Percentiles rank a stretch among this genome's conserved stretches.
Evolutionary conservation across 2,329 filamentous ascomycete species (phyloP).

Genomic region (Helotiales sp.): DNA sequence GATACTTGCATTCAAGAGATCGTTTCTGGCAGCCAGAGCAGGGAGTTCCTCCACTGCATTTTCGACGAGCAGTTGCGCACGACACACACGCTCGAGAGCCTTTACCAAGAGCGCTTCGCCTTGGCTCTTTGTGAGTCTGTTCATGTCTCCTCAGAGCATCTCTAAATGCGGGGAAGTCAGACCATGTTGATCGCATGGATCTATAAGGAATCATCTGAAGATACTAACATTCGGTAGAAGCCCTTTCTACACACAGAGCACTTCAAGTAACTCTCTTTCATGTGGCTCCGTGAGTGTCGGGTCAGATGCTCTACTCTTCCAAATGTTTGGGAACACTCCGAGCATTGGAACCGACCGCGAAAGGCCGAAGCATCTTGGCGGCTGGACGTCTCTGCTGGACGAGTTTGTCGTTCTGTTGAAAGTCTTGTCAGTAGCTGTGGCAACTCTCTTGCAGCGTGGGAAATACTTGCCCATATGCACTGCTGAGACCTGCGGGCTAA

Average conservation of each 20-base stretch:
- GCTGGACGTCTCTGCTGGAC: background rate
- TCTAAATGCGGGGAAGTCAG: constrained; percentile 8
- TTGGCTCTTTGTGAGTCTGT: constrained; percentile 24
- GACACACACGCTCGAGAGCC: constrained; percentile 25
- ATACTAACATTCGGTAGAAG: constrained; percentile 27
- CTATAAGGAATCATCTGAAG: background rate
- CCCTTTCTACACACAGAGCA: constrained; percentile 26
- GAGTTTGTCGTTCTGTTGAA: background rate
- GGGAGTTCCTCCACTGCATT: constrained; percentile 23
- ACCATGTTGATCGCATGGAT: background rate
- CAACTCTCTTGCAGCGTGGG: background rate
- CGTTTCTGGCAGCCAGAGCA: constrained; percentile 25
- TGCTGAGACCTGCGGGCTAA: background rate
- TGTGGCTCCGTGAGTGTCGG: constrained; percentile 26
- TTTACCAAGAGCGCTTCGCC: constrained; percentile 21
- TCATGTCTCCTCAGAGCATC: constrained; percentile 31
- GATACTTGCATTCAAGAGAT: constrained; percentile 23
- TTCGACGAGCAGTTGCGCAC: constrained; percentile 25
- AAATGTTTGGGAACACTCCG: constrained; percentile 25
- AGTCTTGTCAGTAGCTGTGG: background rate
- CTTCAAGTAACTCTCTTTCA: constrained; percentile 23
- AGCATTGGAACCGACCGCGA: constrained; percentile 16
- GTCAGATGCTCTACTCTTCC: constrained; percentile 27
- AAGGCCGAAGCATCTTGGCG: constrained; percentile 1
- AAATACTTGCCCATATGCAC: background rate